Percentiles rank a stretch among this genome's conserved stretches.
Evolutionary conservation across 2,329 filamentous ascomycete species (phyloP).

Genomic region (Alternaria hordeiaustralica): DNA sequence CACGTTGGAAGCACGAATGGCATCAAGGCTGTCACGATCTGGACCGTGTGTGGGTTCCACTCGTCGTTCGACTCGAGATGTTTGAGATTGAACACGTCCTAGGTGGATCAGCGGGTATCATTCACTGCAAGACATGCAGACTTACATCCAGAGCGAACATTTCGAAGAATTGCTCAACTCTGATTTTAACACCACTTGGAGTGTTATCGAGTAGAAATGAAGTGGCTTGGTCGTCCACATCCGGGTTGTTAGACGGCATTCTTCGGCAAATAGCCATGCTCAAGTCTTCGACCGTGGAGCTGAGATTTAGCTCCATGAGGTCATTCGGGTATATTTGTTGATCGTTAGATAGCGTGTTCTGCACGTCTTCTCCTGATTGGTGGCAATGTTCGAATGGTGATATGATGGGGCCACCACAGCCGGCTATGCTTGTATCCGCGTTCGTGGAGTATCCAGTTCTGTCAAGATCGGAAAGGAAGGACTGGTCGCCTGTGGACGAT

Average conservation of each 20-base stretch:
- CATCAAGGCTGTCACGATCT: neutral
- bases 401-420: neutral
- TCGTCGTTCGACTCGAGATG: neutral
- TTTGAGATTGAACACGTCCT: neutral
- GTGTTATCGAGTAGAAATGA: neutral
- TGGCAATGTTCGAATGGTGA: neutral
- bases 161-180: neutral
- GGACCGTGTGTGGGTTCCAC: neutral
- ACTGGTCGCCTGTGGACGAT: neutral
- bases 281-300: neutral
- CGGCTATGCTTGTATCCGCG: neutral
- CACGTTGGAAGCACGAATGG: neutral
- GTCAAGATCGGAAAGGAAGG: neutral
- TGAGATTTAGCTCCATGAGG: neutral
- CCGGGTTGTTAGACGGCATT: neutral
- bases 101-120: neutral
- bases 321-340: neutral
- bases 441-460: neutral
- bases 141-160: neutral
- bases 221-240: neutral
- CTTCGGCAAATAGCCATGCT: neutral
- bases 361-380: neutral
- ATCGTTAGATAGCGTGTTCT: neutral
- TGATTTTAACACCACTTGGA: neutral
- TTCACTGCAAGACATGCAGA: neutral